phyloP scores from a whole-genome alignment of 768 basidiomycete species.

The Tylopilus intermedius region DNA sequence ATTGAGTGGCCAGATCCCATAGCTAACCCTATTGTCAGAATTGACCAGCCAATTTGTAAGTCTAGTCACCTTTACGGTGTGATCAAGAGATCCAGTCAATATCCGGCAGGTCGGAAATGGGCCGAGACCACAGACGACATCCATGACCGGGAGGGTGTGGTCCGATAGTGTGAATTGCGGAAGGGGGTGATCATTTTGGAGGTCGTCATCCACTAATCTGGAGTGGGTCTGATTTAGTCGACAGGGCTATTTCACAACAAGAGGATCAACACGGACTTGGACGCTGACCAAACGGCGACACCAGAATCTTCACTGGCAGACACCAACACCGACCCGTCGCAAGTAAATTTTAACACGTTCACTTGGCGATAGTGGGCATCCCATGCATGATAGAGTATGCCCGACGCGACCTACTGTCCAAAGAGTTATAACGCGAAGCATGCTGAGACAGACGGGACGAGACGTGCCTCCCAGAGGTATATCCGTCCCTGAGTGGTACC shows the following conservation, averaged over 20 bases:
- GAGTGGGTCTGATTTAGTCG: constrained; percentile 4
- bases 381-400: constrained; percentile 86
- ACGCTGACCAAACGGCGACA: constrained; percentile 83
- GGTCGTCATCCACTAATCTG: constrained; percentile 72
- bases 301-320: constrained; percentile 90
- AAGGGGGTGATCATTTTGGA: constrained; percentile 69
- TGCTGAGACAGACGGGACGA: background rate
- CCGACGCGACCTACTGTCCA: constrained; percentile 72
- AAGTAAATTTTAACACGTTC: constrained; percentile 76
- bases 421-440: constrained; percentile 13
- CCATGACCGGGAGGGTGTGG: constrained; percentile 87
- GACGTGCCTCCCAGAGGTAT: constrained; percentile 91
- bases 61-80: constrained; percentile 76
- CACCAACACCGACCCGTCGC: constrained; percentile 73
- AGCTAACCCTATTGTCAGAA: constrained; percentile 41
- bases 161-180: constrained; percentile 81
- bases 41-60: constrained; percentile 10
- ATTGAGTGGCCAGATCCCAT: constrained; percentile 73
- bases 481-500: constrained; percentile 86
- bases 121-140: constrained; percentile 76
- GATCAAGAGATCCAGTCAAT: constrained; percentile 80
- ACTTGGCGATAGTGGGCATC: constrained; percentile 95
- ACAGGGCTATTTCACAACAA: constrained; percentile 4
- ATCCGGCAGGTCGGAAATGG: constrained; percentile 71
- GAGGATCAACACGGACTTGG: constrained; percentile 53